Percentiles rank a stretch among this genome's conserved stretches.
These are phyloP conservation scores for Sistotremastrum niveocremeum DNA, from an alignment of 768 basidiomycete genomes.

Conservation along the genomic window DNA sequence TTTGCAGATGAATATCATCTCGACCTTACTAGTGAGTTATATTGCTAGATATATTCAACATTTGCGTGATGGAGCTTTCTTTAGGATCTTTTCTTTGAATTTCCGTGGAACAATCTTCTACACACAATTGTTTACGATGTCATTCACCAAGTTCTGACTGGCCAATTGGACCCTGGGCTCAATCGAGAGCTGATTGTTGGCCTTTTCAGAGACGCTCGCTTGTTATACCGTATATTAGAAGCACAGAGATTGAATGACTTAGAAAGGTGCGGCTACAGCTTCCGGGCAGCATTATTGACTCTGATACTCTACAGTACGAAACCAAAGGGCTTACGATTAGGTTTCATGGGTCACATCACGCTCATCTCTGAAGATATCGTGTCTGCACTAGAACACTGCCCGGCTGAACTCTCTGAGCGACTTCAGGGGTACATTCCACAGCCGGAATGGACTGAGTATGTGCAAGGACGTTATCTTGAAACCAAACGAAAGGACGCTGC, in stretches of 20 bases:
- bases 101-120: slow-evolving; percentile 95
- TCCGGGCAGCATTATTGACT: slow-evolving; percentile 1
- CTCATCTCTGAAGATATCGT: slow-evolving; percentile 93
- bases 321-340: slow-evolving; percentile 68
- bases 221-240: slow-evolving; percentile 79
- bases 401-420: slow-evolving; percentile 53
- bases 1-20: slow-evolving; percentile 57
- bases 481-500: slow-evolving; percentile 71
- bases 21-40: slow-evolving; percentile 59
- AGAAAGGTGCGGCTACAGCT: slow-evolving; percentile 39
- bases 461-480: slow-evolving; percentile 72
- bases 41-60: not conserved
- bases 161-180: slow-evolving; percentile 64
- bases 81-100: slow-evolving; percentile 90
- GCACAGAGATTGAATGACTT: slow-evolving; percentile 71
- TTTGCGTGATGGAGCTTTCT: not conserved
- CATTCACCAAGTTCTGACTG: slow-evolving; percentile 89
- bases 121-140: slow-evolving; percentile 95
- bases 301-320: slow-evolving; percentile 33
- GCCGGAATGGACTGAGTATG: slow-evolving; percentile 80
- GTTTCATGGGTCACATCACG: slow-evolving; percentile 95
- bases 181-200: slow-evolving; percentile 77
- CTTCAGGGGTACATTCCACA: slow-evolving; percentile 61
- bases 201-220: slow-evolving; percentile 72
- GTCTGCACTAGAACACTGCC: slow-evolving; percentile 77